Base-by-base conservation (phyloP, 495 filamentous ascomycete genomes). In the Daldinia concentrica region DNA sequence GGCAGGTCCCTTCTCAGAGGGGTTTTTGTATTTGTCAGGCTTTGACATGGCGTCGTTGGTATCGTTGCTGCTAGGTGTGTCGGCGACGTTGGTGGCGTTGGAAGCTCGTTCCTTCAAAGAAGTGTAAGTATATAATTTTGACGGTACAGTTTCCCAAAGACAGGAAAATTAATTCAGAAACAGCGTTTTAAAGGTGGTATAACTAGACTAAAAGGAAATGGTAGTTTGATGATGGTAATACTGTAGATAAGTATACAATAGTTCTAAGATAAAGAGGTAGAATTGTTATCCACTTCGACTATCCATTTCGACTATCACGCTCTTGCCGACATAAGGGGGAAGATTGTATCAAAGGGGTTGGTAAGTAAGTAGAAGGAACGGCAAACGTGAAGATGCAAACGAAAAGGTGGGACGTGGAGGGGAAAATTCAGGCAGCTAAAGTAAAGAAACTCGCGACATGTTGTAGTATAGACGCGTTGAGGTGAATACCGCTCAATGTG, bases 21-120 rank as follows among this genome's bases (percentile, higher is more conserved):
- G 24, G 15, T 5, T 43, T 57, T 67, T 60, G 64, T 67, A 60
- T 45, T 67, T 67, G 32, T 60, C 56, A 0, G 64, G 64, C 64
- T 67, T 67, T 2, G 64, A 67, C 64, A 67, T 67, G 17, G 8
- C n/a, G 24, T 29, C 15, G 50, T 54, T 24, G 17, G 43, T 9
- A 1, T 19, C 15, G 19, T 8, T 43, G 39, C n/a, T 7, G 0
- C 4, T 17, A 22, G 34, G 3, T 0, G 17, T 45, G 15, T 45
- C 11, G 11, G 32, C 32, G 32, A 12, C 9, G 0, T 43, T 17
- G 14, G 39, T n/a, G n/a, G 19, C 39, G 39, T 48, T 11, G 6
- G 43, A 19, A 19, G 43, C 43, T 19, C 24, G n/a, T 48, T 24
- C 3, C 43, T 45, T 6, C 37, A 15, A 4, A 24, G 19, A 24